Conservation (phyloP, 208 protist genomes). For the Herpetomonas tarakana region DNA sequence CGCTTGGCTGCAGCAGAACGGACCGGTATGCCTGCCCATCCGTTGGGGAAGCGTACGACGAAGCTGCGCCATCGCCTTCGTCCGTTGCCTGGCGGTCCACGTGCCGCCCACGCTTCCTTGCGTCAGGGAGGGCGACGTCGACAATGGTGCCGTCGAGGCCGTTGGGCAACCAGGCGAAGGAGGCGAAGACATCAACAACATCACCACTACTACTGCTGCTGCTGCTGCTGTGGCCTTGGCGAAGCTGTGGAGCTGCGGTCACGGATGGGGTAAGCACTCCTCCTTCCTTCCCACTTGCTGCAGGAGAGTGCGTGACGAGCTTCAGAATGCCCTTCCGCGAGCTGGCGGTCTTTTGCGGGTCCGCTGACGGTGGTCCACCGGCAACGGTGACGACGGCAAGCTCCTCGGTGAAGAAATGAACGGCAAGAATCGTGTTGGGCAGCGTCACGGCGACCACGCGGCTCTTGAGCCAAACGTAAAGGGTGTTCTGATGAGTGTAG, state of each 20-base stretch:
- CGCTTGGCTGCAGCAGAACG: neutral
- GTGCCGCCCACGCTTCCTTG: neutral
- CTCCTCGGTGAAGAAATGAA: conserved; percentile 25
- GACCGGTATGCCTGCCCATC: neutral
- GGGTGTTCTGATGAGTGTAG: neutral
- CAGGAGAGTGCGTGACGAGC: no score
- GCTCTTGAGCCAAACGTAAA: neutral
- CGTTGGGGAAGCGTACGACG: neutral
- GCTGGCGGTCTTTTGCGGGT: no score
- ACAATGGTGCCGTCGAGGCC: conserved; percentile 1
- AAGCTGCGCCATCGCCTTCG: no score
- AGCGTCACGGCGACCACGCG: conserved; percentile 18
- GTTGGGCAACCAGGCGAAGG: neutral
- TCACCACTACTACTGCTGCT: neutral
- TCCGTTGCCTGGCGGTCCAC: neutral
- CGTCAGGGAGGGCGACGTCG: neutral
- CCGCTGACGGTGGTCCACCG: no score
- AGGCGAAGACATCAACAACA: neutral
- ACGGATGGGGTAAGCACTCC: no score
- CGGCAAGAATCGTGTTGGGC: conserved; percentile 11
- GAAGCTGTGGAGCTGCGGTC: no score
- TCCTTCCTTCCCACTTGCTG: no score
- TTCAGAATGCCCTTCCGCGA: no score
- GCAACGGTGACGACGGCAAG: conserved; percentile 15
- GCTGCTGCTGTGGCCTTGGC: no score